Base-by-base conservation (phyloP, 495 filamentous ascomycete genomes). In the Tuber magnatum region DNA sequence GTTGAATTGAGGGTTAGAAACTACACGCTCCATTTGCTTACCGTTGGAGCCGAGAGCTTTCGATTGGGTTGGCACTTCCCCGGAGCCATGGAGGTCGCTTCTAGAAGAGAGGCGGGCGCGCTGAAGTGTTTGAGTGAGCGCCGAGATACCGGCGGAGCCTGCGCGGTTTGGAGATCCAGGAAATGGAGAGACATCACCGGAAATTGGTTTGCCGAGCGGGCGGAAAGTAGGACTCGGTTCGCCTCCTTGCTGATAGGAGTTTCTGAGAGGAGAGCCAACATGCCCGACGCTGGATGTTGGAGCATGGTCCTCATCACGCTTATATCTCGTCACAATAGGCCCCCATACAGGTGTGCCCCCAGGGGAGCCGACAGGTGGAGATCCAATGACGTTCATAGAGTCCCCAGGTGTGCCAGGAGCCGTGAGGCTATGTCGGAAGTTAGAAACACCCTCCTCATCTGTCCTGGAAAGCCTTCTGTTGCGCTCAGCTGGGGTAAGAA, bases 221-320 rank as follows among this genome's bases (percentile, higher is more conserved):
- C 89, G 88, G 32, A 91, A 85, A 61, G 90, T 89, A 28, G 92
- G 92, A 81, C 90, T 94, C 71, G 84, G 89, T 78, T 86, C 87
- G 82, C 85, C 82, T 10, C 56, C 56, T 75, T 85, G 83, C 46
- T 92, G 84, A 5, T 88, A 88, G 16, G 94, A 95, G 83, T 97
- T 96, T 68, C 95, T 93, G 14, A 99, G 88, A 39, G 95, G 95
- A 56, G 96, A 98, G 38, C 96, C 95, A 71, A 98, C 91, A 78
- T 97, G 93, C 44, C 93, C 91, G 81, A 97, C 91, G 2, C 88
- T 89, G 20, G 90, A 90, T 85, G 85, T 79, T 86, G 86, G 75
- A 77, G 79, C 75, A 65, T 87, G 86, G 76, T 92, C 89, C 61
- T 95, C 92, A 74, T 94, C 92, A 68, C 92, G 91, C 81, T 88